Evolutionary conservation across 108 stramenopile species (phyloP), one percentile per base, ranked within the genome.

Genomic region (Schizochytrium sp.): DNA sequence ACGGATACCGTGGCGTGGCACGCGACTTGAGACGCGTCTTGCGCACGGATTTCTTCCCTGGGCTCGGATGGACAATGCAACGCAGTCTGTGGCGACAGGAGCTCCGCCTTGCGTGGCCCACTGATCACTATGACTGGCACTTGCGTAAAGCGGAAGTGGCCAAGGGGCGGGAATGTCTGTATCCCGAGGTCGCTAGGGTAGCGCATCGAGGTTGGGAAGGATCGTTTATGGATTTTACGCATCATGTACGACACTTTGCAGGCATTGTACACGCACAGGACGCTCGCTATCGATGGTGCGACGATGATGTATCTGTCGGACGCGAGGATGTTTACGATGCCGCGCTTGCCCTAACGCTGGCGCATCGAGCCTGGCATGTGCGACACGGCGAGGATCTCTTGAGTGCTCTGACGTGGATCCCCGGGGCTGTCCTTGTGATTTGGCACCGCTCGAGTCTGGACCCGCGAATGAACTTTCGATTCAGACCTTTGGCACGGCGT

Each of bases 51-150:
- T 87, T 58, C 1, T 87, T 87, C 23, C 87, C 87, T 29, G 87
- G 87, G 18, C 43, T 87, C 16, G 87, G 87, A 6, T 87, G 87
- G 87, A 57, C 41, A 29, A 57, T 87, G 25, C 23, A 19, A 4
- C 87, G 87, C 10, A 28, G 10, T 5, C 57, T 57, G 28, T 87
- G 87, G 87, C 12, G 25, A 28, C 19, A 57, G 18, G 57, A 58
- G 58, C 87, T 87, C 1, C 55, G 58, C 6, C 25, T 16, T 10
- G 41, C 55, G 19, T 87, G 87, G 87, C 87, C 87, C 5, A 2
- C 8, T 5, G 87, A 87, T 12, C 87, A 87, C 58, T 87, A 8
- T 25, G 87, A 87, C 58, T 87, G 87, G 87, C 51, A 53, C 76
- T 19, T 57, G 48, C 87, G 87, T 5, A 57, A 57, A 18, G 18